Evolutionary conservation across 805 yeast species (phyloP), one percentile per base, ranked within the genome.

Genomic region (Metschnikowia vanudenii): DNA sequence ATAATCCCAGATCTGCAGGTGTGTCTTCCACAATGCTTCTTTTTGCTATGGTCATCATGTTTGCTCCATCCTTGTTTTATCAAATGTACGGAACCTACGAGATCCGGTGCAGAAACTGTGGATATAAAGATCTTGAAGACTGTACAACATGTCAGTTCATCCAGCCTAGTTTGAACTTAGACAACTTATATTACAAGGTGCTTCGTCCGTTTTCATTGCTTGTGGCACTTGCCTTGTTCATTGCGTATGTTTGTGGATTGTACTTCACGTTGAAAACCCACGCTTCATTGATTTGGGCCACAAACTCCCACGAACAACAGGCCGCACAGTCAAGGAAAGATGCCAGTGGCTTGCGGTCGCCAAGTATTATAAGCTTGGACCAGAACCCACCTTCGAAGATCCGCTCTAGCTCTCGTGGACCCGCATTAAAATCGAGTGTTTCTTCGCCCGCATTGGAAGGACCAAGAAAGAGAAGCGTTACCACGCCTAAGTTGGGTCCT

Each of bases 1-100:
- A 94, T 64, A 94, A 94, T 60, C 98, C 99, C 1, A 82, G 92
- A 36, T 85, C 96, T 46, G 98, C 99, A 0, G 97, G 98, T 51
- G 99, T 94, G 1, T 88, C 96, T 4, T 90, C 97, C 0, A 94
- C 99, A 2, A 88, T 94, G 96, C 73, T 94, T 42, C 73, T 94
- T 43, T 94, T 85, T 71, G 95, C 97, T 2, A 80, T 89, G 69
- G 80, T 90, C 41, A 94, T 88, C 2, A 89, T 91, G 82, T 82
- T 94, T 67, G 86, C 96, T 0, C 99, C 99, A 4, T 88, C 98
- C 0, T 74, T 90, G 28, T 80, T 94, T 57, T 88, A 88, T 61
- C 94, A 88, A 62, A 84, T 94, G 38, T 92, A 88, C 63, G 99
- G 98, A 0, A 78, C 87, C 6, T 88, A 89, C 59, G 88, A 85